Evolutionary conservation across 345 rosid species (phyloP), one percentile per base, ranked within the genome.

Genomic region (Aquilaria yunnanensis): DNA sequence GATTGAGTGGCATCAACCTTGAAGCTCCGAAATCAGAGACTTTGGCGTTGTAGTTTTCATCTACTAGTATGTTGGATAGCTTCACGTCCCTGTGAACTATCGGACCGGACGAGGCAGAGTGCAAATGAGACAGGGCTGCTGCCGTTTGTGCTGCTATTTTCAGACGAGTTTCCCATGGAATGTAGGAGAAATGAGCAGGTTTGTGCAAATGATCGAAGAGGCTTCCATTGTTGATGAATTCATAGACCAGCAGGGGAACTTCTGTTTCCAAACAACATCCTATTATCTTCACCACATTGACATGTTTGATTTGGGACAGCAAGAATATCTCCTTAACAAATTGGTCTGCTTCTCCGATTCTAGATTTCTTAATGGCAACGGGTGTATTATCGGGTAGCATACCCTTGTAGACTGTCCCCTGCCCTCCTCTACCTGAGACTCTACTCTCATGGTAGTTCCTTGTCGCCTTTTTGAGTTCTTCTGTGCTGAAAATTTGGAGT

Each of bases 391-490:
- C 74, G 0, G 69, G 46, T 2, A 76, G 59, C 31, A 51, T 65
- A 12, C 80, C 76, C 69, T 65, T 75, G 73, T 75, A 75, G 0
- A 76, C 80, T 14, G 76, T 76, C 50, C 76, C 80, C 9, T 68
- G 72, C 14, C 77, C 74, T 49, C 80, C 80, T 46, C 63, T 54
- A 0, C 80, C 77, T 8, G 65, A 0, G 65, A 76, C 65, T 45
- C 64, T 62, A 2, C 55, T 69, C 0, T 72, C 64, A 3, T 62
- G 57, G 51, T 72, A 76, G 68, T 63, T 63, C 14, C 61, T 69
- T 1, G 77, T 72, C 32, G 74, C 74, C 56, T 29, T 16, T 14
- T 69, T 65, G 59, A 76, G 75, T 4, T 71, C 58, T 47, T 58
- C 43, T 3, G 43, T 0, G 43, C 43, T 37, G 6, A 37, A 37